Percentiles rank a stretch among this genome's conserved stretches.
Evolutionary conservation across 768 basidiomycete genomes (phyloP).

Genomic region (Lenzites betulinus): DNA sequence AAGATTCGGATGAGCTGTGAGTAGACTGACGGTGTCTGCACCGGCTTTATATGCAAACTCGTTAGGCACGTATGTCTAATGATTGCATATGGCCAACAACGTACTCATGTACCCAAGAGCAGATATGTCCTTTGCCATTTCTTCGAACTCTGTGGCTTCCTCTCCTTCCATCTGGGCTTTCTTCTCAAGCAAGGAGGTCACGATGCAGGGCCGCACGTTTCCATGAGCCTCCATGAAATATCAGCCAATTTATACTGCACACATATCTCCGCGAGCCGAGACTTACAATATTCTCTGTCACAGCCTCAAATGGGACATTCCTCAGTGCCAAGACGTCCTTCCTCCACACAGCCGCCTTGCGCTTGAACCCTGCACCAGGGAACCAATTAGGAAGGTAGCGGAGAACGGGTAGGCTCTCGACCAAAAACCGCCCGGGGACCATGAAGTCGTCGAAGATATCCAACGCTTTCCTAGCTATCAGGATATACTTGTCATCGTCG

Average conservation of each 20-base stretch:
- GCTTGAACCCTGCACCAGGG: not conserved
- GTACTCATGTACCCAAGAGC: not conserved
- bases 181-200: not conserved
- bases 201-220: constrained; percentile 5
- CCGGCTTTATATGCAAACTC: not conserved
- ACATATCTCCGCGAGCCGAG: too few species aligned
- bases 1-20: not conserved
- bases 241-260: too few species aligned
- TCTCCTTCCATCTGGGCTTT: not conserved
- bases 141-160: not conserved
- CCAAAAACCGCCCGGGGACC: not conserved
- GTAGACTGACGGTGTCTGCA: not conserved
- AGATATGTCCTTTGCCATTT: not conserved
- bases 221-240: not conserved
- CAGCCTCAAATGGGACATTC: constrained; percentile 25
- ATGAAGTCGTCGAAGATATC: not conserved
- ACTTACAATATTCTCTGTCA: constrained; percentile 12
- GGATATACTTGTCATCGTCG: not conserved
- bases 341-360: not conserved
- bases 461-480: not conserved
- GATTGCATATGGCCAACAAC: not conserved
- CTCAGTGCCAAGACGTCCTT: constrained; percentile 5
- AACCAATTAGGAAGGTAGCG: not conserved
- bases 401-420: not conserved
- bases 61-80: not conserved